These are phyloP conservation scores for Linaria vulgaris DNA, from an alignment of 257 asterid genomes.

Conservation along the genomic window DNA sequence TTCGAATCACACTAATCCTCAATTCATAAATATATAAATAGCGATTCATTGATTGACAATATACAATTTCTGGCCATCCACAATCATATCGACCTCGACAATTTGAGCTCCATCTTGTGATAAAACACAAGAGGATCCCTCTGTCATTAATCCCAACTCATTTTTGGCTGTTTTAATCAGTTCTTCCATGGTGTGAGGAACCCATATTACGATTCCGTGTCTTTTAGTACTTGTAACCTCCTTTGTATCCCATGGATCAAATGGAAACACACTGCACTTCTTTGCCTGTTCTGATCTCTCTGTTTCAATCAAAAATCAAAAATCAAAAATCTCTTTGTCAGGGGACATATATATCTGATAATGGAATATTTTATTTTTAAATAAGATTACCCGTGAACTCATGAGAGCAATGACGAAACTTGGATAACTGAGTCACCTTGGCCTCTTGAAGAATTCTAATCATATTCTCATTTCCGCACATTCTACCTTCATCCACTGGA, in stretches of 20 bases:
- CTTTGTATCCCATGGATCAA: slow-evolving; percentile 66
- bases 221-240: slow-evolving; percentile 37
- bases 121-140: slow-evolving; percentile 42
- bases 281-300: slow-evolving; percentile 44
- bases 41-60: slow-evolving; percentile 39
- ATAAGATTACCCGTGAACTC: slow-evolving; percentile 47
- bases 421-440: slow-evolving; percentile 46
- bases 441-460: slow-evolving; percentile 70
- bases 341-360: not conserved
- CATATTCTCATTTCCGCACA: slow-evolving; percentile 70
- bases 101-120: slow-evolving; percentile 90
- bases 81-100: slow-evolving; percentile 59
- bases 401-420: slow-evolving; percentile 38
- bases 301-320: slow-evolving; percentile 21
- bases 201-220: slow-evolving; percentile 74
- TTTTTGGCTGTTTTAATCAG: slow-evolving; percentile 51
- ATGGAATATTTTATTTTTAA: not conserved
- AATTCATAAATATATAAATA: not conserved
- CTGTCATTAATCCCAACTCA: slow-evolving; percentile 36
- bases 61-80: slow-evolving; percentile 65
- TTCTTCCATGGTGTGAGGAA: slow-evolving; percentile 65
- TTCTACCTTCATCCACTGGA: slow-evolving; percentile 74
- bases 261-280: slow-evolving; percentile 83
- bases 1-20: not conserved
- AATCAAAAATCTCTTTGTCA: too few relatives aligned